phyloP scores from a whole-genome alignment of 2,329 filamentous ascomycete genomes.

The Pyrenochaeta sp. region DNA sequence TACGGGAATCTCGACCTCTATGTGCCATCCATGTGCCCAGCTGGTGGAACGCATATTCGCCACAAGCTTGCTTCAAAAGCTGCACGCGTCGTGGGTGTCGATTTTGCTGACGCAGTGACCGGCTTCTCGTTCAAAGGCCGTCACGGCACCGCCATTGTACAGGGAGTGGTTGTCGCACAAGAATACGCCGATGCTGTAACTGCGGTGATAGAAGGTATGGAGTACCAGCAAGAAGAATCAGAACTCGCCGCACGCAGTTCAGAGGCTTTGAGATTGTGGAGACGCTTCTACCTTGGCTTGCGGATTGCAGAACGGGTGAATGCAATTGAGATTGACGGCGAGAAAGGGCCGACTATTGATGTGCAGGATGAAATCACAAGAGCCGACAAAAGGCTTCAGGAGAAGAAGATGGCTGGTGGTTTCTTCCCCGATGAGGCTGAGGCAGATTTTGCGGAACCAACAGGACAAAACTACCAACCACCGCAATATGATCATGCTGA shows the following conservation, averaged over 20 bases:
- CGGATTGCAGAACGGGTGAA: slow-evolving; percentile 77
- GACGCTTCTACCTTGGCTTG: slow-evolving; percentile 67
- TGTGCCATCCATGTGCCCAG: slow-evolving; percentile 68
- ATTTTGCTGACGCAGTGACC: slow-evolving; percentile 88
- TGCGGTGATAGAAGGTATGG: slow-evolving; percentile 72
- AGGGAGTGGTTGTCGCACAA: slow-evolving; percentile 76
- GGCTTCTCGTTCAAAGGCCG: slow-evolving; percentile 89
- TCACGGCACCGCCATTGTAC: slow-evolving; percentile 82
- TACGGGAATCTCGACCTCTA: slow-evolving; percentile 71
- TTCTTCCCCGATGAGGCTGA: slow-evolving; percentile 59
- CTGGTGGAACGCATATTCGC: slow-evolving; percentile 65
- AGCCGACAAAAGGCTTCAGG: slow-evolving; percentile 34
- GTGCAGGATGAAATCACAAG: slow-evolving; percentile 41
- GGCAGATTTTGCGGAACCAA: slow-evolving; percentile 50
- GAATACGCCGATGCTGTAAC: slow-evolving; percentile 76
- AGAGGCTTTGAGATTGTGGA: slow-evolving; percentile 64
- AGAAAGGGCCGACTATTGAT: slow-evolving; percentile 33
- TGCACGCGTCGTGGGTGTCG: slow-evolving; percentile 76
- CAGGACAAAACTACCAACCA: slow-evolving; percentile 19
- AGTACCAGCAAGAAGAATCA: slow-evolving; percentile 69
- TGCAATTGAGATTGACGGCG: slow-evolving; percentile 51
- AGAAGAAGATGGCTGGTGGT: slow-evolving; percentile 46
- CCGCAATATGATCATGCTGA: slow-evolving; percentile 18
- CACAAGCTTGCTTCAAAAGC: slow-evolving; percentile 71
- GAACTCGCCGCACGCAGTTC: slow-evolving; percentile 63